Evolutionary conservation across 108 stramenopile species (phyloP), one percentile per base, ranked within the genome.

Genomic region (Phaeodactylum tricornutum): DNA sequence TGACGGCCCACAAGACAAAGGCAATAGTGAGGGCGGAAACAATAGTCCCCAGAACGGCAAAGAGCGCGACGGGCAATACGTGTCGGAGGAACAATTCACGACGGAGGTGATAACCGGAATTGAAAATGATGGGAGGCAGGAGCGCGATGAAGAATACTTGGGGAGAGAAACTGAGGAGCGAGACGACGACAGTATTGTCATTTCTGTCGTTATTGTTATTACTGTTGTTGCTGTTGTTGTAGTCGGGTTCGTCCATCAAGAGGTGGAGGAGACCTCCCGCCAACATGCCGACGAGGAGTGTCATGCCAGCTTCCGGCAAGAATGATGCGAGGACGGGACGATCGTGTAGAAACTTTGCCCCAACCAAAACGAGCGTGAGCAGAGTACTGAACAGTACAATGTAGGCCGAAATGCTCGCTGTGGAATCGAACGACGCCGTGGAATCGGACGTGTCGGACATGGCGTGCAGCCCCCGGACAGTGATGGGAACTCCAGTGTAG

Each of bases 51-150:
- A 83, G 12, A 17, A 78, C 24, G 12, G 93, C 83, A 50, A 81
- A 75, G 7, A 72, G 20, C 19, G 44, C 48, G 14, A 90, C 88
- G 2, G 77, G 72, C 14, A 47, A 41, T 43, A 88, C 57, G 50
- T 85, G 60, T 4, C 65, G 67, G 38, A 87, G 71, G 46, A 93
- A 87, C 7, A 80, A 49, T 21, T 69, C 66, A 32, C 55, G 53
- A 4, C 75, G 53, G 21, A 90, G 35, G 38, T 61, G 66, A 59
- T 72, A 87, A 1, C 93, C 93, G 1, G 66, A 64, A 59, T 90
- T 82, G 74, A 87, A 94, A 39, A 94, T 87, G 47, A 94, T 87
- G 0, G 87, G 87, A 5, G 93, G 93, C 4, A 94, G 74, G 45
- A 90, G 61, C 9, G 59, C 63, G 7, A 87, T 36, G 43, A 94